Evolutionary conservation across 164 flowering plant species (phyloP).

Genomic region (Tetracentron sinense): DNA sequence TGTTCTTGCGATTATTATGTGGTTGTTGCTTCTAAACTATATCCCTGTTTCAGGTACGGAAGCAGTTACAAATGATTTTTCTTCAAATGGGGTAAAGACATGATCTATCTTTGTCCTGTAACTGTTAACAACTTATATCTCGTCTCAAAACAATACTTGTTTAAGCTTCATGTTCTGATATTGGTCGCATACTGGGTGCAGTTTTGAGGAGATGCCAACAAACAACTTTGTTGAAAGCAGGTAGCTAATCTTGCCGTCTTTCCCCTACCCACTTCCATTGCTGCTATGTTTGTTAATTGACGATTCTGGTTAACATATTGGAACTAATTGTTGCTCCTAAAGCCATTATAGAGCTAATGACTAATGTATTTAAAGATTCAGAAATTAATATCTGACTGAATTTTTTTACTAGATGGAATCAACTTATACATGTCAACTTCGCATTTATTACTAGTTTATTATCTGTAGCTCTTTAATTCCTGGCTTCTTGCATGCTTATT

Average conservation of each 20-base stretch:
- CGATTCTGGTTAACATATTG: neutral
- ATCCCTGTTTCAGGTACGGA: slow-evolving; percentile 57
- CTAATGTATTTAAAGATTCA: neutral
- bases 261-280: neutral
- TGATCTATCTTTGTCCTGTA: neutral
- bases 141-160: neutral
- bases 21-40: neutral
- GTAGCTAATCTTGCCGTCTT: slow-evolving; percentile 26
- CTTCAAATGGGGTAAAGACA: slow-evolving; percentile 76
- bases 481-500: neutral
- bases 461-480: neutral
- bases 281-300: neutral
- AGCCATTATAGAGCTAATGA: neutral
- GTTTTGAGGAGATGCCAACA: slow-evolving; percentile 99
- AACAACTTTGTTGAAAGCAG: slow-evolving; percentile 93
- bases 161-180: neutral
- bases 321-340: neutral
- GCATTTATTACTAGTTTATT: no score
- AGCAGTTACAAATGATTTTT: slow-evolving; percentile 69
- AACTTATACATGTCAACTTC: neutral
- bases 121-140: neutral
- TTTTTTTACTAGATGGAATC: no score
- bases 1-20: neutral
- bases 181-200: slow-evolving; percentile 27
- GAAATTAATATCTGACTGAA: no score